Evolutionary conservation across 306 rosid genomes (phyloP), one percentile per base, ranked within the genome.

Genomic region (Crotalaria pallida): DNA sequence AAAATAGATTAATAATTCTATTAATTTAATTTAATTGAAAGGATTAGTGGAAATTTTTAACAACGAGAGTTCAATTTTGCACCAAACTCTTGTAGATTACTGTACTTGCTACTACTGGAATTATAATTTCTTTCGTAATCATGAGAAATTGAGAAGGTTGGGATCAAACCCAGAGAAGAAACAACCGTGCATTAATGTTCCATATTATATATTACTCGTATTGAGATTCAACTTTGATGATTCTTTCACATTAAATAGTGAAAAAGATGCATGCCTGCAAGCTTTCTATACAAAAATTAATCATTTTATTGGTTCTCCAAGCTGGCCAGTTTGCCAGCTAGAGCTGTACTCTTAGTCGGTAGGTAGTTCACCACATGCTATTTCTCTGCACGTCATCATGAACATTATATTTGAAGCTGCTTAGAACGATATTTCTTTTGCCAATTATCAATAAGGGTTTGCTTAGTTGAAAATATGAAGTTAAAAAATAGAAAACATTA

Each of bases 341-440:
- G 40, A 41, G 72, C 43, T 68, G 80, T 74, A 26, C 19, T 16
- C 19, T 13, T 48, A 34, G 82, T 66, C 50, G 74, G 49, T 69
- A 63, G 77, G 85, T 73, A 10, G 82, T 77, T 77, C 66, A 81
- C 41, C 44, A 49, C 60, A 10, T n/a, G n/a, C n/a, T n/a, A n/a
- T 64, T 58, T 69, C 65, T 75, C 65, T 75, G 18, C 40, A 51
- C 66, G 36, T 71, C 48, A 15, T 71, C 48, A 15, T 11, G 40
- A 56, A 73, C 74, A 40, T 10, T 40, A 29, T 62, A 11, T 34
- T 38, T 21, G 79, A 52, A 53, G 34, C 50, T 73, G 23, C 71
- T 61, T 59, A 51, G 75, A 49, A 17, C 4, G n/a, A 10, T 0
- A 45, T 17, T 11, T 69, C 31, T 38, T 69, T 51, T 36, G 22